Base-by-base conservation (phyloP, 2,329 filamentous ascomycete species). In the Trichothecium roseum region DNA sequence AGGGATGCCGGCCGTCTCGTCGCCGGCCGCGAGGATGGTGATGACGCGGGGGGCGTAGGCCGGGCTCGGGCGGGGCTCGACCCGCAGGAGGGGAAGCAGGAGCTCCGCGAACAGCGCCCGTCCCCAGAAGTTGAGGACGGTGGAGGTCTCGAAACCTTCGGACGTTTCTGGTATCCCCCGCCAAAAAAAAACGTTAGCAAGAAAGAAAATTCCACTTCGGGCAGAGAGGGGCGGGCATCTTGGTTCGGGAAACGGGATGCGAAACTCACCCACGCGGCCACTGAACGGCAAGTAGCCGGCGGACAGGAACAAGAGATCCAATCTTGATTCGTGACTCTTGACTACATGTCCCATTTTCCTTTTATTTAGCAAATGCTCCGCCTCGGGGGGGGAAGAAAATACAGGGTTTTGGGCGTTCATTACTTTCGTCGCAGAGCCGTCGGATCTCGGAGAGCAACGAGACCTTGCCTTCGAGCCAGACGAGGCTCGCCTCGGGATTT, bases 401-500 rank as follows among this genome's bases (percentile, higher is more conserved):
- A n/a, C n/a, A n/a, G n/a, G n/a, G n/a, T 24, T 24, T 24, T 24
- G 6, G 6, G 20, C 6, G 10, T 24, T 6, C 20, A 6, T 6
- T 24, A 24, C 20, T 37, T 6, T 32, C 24, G 16, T 32, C 30
- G 13, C 29, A 26, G 8, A 37, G 8, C 7, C 35, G 24, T 24
- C 28, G 12, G 4, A 26, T 14, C 6, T 37, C 35, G 15, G 30
- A 15, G 10, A 37, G n/a, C 12, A 37, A 26, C 18, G 35, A 37
- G 24, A 37, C 24, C 17, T 37, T 29, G 16, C 35, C 35, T 30
- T 37, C 35, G 18, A 37, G 12, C 12, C 16, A 37, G 22, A 37
- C 28, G 15, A 37, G 13, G 14, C 18, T 16, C 8, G 30, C 29
- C 4, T 32, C 20, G 15, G 4, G 8, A 24, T 37, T 37, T 15